Percentiles rank a stretch among this genome's conserved stretches.
phyloP scores from a whole-genome alignment of 1,139 yeast species.

The Torulaspora globosa region DNA sequence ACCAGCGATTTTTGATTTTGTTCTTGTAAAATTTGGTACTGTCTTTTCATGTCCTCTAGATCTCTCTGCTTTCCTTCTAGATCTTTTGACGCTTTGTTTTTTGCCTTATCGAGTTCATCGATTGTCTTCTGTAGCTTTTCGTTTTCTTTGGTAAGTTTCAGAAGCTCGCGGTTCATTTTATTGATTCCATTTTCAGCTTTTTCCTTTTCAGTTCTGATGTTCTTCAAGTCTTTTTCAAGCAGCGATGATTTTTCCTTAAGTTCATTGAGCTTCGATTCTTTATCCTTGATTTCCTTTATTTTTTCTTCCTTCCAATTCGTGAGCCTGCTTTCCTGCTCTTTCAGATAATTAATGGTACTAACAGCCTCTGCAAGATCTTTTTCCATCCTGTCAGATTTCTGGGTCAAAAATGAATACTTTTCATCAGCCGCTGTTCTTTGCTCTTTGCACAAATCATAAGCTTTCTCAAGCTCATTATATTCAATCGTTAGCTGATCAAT shows the following conservation, averaged over 20 bases:
- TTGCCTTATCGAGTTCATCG: constrained; percentile 43
- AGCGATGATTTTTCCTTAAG: constrained; percentile 14
- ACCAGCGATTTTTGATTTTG: constrained; percentile 21
- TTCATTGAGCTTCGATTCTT: constrained; percentile 9
- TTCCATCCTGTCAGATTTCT: constrained; percentile 9
- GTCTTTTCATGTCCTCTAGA: constrained; percentile 21
- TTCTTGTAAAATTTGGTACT: constrained; percentile 12
- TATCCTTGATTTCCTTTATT: constrained; percentile 9
- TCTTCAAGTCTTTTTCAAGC: constrained; percentile 22
- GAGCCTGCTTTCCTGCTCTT: constrained; percentile 16
- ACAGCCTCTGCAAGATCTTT: constrained; percentile 13
- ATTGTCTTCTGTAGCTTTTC: constrained; percentile 48
- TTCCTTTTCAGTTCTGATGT: constrained; percentile 43
- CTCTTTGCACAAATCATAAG: constrained; percentile 4
- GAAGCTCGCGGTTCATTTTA: constrained; percentile 81
- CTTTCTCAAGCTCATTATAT: constrained; percentile 13
- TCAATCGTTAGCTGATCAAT: constrained; percentile 24
- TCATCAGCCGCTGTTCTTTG: constrained; percentile 13
- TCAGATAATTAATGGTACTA: constrained; percentile 12
- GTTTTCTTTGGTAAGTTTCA: constrained; percentile 59
- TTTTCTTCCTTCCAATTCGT: constrained; percentile 8
- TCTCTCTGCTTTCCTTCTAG: constrained; percentile 34
- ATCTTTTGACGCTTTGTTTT: constrained; percentile 28
- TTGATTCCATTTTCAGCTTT: constrained; percentile 85
- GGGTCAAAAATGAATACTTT: constrained; percentile 10